A percentile compares a stretch with the other conserved stretches of the same genome.
phyloP scores from a whole-genome alignment of 768 basidiomycete species.

The Gloeopeniophorella convolvens region DNA sequence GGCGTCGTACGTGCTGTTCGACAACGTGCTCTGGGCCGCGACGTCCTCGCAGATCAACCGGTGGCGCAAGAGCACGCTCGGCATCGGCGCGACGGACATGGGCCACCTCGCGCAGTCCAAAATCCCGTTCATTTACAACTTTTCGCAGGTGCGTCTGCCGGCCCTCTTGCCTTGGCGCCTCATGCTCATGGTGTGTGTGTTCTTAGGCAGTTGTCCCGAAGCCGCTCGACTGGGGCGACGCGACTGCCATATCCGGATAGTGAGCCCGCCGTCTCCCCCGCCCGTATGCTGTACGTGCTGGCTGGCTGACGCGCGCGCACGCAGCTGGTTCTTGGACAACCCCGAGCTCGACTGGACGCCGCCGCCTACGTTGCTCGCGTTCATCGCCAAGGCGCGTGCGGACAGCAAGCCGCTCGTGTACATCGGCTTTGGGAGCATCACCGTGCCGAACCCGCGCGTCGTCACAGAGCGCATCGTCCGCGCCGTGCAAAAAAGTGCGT shows the following conservation, averaged over 20 bases:
- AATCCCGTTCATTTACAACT: slow-evolving; percentile 60
- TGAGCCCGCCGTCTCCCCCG: too few relatives aligned
- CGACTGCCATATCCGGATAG: slow-evolving; percentile 52
- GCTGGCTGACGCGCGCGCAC: slow-evolving; percentile 3
- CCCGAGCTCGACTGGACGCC: slow-evolving; percentile 54
- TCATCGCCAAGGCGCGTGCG: slow-evolving; percentile 47
- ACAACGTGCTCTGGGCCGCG: slow-evolving; percentile 63
- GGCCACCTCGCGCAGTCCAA: slow-evolving; percentile 52
- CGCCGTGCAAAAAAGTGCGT: slow-evolving; percentile 52
- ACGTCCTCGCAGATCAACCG: slow-evolving; percentile 59
- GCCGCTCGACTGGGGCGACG: slow-evolving; percentile 64
- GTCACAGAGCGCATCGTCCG: slow-evolving; percentile 52
- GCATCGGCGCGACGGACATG: slow-evolving; percentile 50
- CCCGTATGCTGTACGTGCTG: too few relatives aligned
- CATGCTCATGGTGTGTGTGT: not conserved
- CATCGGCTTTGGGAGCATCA: slow-evolving; percentile 67
- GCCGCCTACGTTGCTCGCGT: slow-evolving; percentile 41
- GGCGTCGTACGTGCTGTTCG: slow-evolving; percentile 57
- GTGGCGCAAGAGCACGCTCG: slow-evolving; percentile 51
- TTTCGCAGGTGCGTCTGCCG: slow-evolving; percentile 40
- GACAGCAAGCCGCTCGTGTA: slow-evolving; percentile 61
- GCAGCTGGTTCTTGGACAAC: slow-evolving; percentile 61
- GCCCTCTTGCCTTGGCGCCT: not conserved
- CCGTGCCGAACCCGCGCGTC: slow-evolving; percentile 50
- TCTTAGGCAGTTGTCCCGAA: slow-evolving; percentile 58